Evolutionary conservation across 164 flowering plant species (phyloP).

Genomic region (Buxus sempervirens): DNA sequence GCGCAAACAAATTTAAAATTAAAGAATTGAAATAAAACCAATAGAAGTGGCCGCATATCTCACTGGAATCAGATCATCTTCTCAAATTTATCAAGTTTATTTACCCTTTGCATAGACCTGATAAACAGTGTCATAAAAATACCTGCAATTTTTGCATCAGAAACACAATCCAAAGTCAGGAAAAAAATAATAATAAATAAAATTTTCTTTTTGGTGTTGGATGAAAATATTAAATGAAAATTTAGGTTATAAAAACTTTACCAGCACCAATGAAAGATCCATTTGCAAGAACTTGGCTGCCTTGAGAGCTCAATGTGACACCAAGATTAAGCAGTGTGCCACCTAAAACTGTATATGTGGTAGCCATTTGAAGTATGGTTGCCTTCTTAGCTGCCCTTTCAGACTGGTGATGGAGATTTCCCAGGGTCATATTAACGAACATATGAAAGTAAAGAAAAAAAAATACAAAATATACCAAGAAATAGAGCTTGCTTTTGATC

Average conservation of each 20-base stretch:
- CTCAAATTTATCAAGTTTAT: slow-evolving; percentile 76
- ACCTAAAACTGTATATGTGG: slow-evolving; percentile 78
- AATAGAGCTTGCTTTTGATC: too few relatives aligned
- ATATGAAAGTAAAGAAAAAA: background rate
- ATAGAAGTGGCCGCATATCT: background rate
- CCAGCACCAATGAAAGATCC: slow-evolving; percentile 88
- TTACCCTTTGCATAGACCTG: slow-evolving; percentile 82
- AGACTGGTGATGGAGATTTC: slow-evolving; percentile 42
- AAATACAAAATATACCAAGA: background rate
- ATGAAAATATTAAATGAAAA: too few relatives aligned
- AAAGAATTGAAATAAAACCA: background rate
- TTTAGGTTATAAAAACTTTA: slow-evolving; percentile 9
- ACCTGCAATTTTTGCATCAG: slow-evolving; percentile 42
- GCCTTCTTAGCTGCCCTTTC: slow-evolving; percentile 93
- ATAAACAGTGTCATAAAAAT: slow-evolving; percentile 53
- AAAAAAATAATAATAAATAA: background rate
- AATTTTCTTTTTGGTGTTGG: too few relatives aligned
- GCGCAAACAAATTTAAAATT: background rate
- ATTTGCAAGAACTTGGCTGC: slow-evolving; percentile 57
- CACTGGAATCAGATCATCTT: slow-evolving; percentile 47
- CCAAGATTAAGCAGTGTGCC: slow-evolving; percentile 80
- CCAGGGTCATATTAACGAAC: background rate
- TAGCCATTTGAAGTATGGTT: slow-evolving; percentile 79
- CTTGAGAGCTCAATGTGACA: slow-evolving; percentile 60
- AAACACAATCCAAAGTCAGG: background rate